phyloP scores from a whole-genome alignment of 1,284 basidiomycete species.

The Boletus austroedulis region DNA sequence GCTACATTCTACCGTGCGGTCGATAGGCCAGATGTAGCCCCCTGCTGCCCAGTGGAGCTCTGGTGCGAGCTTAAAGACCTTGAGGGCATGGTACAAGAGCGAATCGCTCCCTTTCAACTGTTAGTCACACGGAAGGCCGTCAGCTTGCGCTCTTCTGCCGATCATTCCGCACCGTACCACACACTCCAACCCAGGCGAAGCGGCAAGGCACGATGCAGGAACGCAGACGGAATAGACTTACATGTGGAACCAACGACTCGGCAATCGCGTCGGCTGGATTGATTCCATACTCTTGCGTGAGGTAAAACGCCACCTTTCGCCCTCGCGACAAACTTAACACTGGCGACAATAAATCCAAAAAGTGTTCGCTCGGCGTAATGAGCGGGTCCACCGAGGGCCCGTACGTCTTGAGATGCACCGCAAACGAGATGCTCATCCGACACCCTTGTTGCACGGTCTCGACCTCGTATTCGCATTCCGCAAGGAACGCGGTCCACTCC shows the following conservation, averaged over 20 bases:
- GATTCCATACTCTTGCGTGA: conserved; percentile 67
- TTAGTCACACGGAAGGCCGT: conserved; percentile 9
- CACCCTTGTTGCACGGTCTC: conserved; percentile 69
- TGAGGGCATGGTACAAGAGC: conserved; percentile 69
- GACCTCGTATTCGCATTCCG: conserved; percentile 71
- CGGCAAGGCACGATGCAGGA: conserved; percentile 3
- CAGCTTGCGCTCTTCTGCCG: conserved; percentile 17
- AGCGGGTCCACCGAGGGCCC: conserved; percentile 61
- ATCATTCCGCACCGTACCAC: conserved; percentile 5
- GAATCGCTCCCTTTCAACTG: conserved; percentile 77
- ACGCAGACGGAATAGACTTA: conserved; percentile 40
- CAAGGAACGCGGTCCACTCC: conserved; percentile 72
- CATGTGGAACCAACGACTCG: conserved; percentile 65
- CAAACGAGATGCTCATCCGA: conserved; percentile 66
- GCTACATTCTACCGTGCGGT: conserved; percentile 62
- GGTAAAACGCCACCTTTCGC: conserved; percentile 66
- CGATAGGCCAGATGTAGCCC: conserved; percentile 75
- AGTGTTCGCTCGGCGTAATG: conserved; percentile 66
- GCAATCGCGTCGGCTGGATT: conserved; percentile 68
- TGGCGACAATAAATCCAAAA: conserved; percentile 66
- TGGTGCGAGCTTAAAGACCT: conserved; percentile 68
- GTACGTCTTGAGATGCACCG: conserved; percentile 64
- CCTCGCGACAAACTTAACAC: conserved; percentile 69
- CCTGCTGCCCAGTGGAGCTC: conserved; percentile 78
- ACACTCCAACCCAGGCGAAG: conserved; percentile 8